Evolutionary conservation across 495 filamentous ascomycete genomes (phyloP).

Genomic region (Monascus purpureus): DNA sequence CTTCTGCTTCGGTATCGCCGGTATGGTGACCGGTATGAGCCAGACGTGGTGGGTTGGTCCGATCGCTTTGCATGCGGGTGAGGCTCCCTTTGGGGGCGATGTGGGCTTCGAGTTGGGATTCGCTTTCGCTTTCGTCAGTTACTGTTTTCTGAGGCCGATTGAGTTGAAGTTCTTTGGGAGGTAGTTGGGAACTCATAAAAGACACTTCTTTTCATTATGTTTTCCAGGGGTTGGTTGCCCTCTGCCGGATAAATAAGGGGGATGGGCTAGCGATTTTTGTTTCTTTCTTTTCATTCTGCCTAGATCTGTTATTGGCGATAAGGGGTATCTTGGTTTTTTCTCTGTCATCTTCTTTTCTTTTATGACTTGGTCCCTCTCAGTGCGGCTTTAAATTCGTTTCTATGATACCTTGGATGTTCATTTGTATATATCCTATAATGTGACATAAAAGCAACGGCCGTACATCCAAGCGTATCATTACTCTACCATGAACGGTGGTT

Average conservation of each 20-base stretch:
- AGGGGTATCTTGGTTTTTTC: slow-evolving; percentile 9
- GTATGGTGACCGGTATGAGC: slow-evolving; percentile 64
- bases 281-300: too few relatives aligned
- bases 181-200: slow-evolving; percentile 7
- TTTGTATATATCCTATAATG: too few relatives aligned
- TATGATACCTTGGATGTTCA: neutral
- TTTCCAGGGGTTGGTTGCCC: too few relatives aligned
- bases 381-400: neutral
- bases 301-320: too few relatives aligned
- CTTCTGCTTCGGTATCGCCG: slow-evolving; percentile 55
- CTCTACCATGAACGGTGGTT: too few relatives aligned
- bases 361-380: neutral
- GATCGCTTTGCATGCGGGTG: slow-evolving; percentile 50
- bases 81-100: slow-evolving; percentile 47
- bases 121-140: slow-evolving; percentile 18
- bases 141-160: slow-evolving; percentile 20
- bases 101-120: slow-evolving; percentile 59
- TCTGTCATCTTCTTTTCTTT: neutral
- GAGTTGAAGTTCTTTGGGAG: slow-evolving; percentile 24
- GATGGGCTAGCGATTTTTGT: too few relatives aligned
- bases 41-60: slow-evolving; percentile 65
- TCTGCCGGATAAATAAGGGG: too few relatives aligned
- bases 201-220: too few relatives aligned
- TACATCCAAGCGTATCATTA: too few relatives aligned
- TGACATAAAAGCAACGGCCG: too few relatives aligned